These are phyloP conservation scores for Vitis cinerea DNA, from an alignment of 164 flowering plant species.

Conservation along the genomic window DNA sequence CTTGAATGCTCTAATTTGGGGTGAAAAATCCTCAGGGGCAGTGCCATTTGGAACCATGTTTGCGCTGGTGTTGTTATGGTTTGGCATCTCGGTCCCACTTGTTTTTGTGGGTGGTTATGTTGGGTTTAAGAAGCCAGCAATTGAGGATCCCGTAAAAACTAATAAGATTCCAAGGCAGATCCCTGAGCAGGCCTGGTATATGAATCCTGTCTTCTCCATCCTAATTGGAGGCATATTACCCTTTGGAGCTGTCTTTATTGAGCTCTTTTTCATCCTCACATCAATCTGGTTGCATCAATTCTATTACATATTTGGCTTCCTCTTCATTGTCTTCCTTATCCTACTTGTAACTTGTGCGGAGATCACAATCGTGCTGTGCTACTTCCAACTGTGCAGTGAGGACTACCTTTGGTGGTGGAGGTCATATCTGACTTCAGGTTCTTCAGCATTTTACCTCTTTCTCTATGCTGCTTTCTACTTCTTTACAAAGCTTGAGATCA, in stretches of 20 bases:
- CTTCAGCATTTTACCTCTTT: slow-evolving; percentile 86
- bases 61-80: slow-evolving; percentile 77
- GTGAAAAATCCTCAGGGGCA: slow-evolving; percentile 82
- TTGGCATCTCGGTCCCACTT: slow-evolving; percentile 89
- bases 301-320: slow-evolving; percentile 94
- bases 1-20: slow-evolving; percentile 82
- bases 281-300: slow-evolving; percentile 94
- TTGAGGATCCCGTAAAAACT: slow-evolving; percentile 83
- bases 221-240: slow-evolving; percentile 90
- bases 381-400: slow-evolving; percentile 96
- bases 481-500: slow-evolving; percentile 86
- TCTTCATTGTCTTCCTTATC: slow-evolving; percentile 82
- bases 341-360: slow-evolving; percentile 86
- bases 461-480: slow-evolving; percentile 85
- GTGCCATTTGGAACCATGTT: slow-evolving; percentile 93
- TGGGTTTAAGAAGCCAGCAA: slow-evolving; percentile 77
- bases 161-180: slow-evolving; percentile 89
- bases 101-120: slow-evolving; percentile 80
- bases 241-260: slow-evolving; percentile 90
- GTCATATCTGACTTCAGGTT: slow-evolving; percentile 84
- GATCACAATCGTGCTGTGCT: slow-evolving; percentile 91
- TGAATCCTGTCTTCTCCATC: slow-evolving; percentile 71
- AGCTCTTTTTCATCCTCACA: slow-evolving; percentile 88
- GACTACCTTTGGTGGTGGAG: slow-evolving; percentile 99
- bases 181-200: slow-evolving; percentile 90